These are phyloP conservation scores for Houttuynia cordata DNA, from an alignment of 164 flowering plant species.

Conservation along the genomic window DNA sequence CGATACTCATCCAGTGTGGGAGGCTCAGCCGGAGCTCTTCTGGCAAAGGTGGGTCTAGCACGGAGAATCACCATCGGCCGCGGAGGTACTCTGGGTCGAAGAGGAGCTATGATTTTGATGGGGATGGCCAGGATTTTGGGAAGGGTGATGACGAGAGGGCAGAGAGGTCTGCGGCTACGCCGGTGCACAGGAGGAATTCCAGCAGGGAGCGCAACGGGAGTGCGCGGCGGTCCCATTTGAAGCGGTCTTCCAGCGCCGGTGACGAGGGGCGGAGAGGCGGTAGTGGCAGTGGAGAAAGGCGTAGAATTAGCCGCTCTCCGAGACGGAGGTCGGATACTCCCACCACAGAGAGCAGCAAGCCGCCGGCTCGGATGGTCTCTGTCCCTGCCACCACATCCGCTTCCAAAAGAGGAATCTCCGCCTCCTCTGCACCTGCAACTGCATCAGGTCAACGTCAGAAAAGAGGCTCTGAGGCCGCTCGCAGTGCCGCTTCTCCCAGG, in stretches of 20 bases:
- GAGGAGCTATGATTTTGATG: slow-evolving; percentile 73
- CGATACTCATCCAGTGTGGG: slow-evolving; percentile 88
- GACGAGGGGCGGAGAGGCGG: slow-evolving; percentile 26
- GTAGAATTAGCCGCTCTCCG: slow-evolving; percentile 81
- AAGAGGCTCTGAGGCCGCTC: slow-evolving; percentile 35
- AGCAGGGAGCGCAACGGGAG: slow-evolving; percentile 58
- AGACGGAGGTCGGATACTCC: slow-evolving; percentile 52
- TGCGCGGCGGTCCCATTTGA: slow-evolving; percentile 12
- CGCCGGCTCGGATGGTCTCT: slow-evolving; percentile 71
- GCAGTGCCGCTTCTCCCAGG: slow-evolving; percentile 52
- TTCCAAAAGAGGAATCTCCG: not conserved
- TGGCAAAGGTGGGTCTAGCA: slow-evolving; percentile 21
- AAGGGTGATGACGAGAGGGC: slow-evolving; percentile 4
- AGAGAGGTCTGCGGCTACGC: slow-evolving; percentile 21
- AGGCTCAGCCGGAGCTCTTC: slow-evolving; percentile 86
- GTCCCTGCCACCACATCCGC: slow-evolving; percentile 40
- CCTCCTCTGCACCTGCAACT: not conserved
- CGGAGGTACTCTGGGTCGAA: slow-evolving; percentile 72
- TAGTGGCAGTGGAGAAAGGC: slow-evolving; percentile 24
- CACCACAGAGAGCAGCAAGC: slow-evolving; percentile 3
- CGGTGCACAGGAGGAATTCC: slow-evolving; percentile 51
- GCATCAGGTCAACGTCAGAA: slow-evolving; percentile 13
- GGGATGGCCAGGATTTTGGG: slow-evolving; percentile 2
- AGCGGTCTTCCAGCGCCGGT: slow-evolving; percentile 58
- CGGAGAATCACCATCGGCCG: slow-evolving; percentile 6